Base-by-base conservation (phyloP, 345 rosid species). In the Trapa incisa region DNA sequence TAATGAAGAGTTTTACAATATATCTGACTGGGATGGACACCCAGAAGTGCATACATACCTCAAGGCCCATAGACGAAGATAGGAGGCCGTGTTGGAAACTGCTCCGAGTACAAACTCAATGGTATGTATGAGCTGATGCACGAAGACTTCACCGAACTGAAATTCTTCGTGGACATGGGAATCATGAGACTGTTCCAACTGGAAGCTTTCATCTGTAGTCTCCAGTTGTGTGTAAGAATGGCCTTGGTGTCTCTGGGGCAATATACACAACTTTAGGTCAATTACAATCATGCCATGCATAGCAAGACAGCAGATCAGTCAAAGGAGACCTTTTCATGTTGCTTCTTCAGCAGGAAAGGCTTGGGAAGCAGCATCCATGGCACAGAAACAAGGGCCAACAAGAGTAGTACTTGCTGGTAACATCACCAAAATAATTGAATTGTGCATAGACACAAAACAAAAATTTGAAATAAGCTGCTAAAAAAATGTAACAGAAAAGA, bases 71-170 rank as follows among this genome's bases (percentile, higher is more conserved):
- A 87, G 73, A 61, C 99, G 91, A 68, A 95, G 97, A 76, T 91
- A 89, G 1, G 97, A 95, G 69, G 99, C 99, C 37, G 99, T 95
- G 81, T 95, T 95, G 58, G 99, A 95, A 69, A 91, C 97, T 58
- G 96, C 96, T 71, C 99, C 97, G 56, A 95, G 97, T 52, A 91
- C 97, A 81, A 91, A 95, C 76, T 95, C 97, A 47, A 95, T 91
- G 38, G 99, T 95, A 79, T 95, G 97, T 63, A 95, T 95, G 69
- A 95, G 81, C 76, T 89, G 99, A 77, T 95, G 93, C 35, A 95
- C 97, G 70, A 95, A 95, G 68, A 95, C 82, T 83, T 95, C 96
- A 63, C 96, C 84, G 82, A 95, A 95, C 74, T 95, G 96, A 65
- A 91, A 95, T 72, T 95, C 99, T 72, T 83, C 97, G 11, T 89